These are phyloP conservation scores for Dothideomycetidae sp. DNA, from an alignment of 2,329 filamentous ascomycete species.

Conservation along the genomic window DNA sequence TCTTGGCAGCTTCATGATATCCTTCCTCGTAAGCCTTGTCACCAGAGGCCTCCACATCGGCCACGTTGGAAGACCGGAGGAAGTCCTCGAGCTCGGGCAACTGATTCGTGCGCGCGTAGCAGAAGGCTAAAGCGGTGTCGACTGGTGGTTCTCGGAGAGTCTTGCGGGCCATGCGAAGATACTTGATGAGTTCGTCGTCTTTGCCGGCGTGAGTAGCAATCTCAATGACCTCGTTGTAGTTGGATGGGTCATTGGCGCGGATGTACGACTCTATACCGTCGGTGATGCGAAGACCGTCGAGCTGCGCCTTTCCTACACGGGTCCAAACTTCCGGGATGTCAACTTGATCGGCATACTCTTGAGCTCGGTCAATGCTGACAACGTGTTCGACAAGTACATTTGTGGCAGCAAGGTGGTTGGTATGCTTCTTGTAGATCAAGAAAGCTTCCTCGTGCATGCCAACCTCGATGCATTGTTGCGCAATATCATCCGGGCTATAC, in stretches of 20 bases:
- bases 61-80: constrained; percentile 80
- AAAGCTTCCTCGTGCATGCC: constrained; percentile 95
- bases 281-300: constrained; percentile 82
- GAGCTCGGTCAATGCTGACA: constrained; percentile 93
- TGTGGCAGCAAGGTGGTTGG: constrained; percentile 72
- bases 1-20: constrained; percentile 90
- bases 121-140: constrained; percentile 88
- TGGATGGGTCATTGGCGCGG: constrained; percentile 79
- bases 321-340: constrained; percentile 95
- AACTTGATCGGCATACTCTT: constrained; percentile 88
- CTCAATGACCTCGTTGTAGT: constrained; percentile 93
- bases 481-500: constrained; percentile 87
- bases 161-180: constrained; percentile 91
- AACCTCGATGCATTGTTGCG: constrained; percentile 82
- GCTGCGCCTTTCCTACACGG: constrained; percentile 92
- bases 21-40: constrained; percentile 96
- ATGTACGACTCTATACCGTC: constrained; percentile 97
- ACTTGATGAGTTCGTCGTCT: constrained; percentile 95
- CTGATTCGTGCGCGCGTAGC: constrained; percentile 81
- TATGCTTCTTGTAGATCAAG: constrained; percentile 96
- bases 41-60: constrained; percentile 89
- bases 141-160: constrained; percentile 85
- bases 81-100: constrained; percentile 92
- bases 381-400: constrained; percentile 91
- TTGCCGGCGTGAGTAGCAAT: constrained; percentile 90